These are phyloP conservation scores for Lignosus rhinocerotis DNA, from an alignment of 1,284 basidiomycete genomes.

Conservation along the genomic window DNA sequence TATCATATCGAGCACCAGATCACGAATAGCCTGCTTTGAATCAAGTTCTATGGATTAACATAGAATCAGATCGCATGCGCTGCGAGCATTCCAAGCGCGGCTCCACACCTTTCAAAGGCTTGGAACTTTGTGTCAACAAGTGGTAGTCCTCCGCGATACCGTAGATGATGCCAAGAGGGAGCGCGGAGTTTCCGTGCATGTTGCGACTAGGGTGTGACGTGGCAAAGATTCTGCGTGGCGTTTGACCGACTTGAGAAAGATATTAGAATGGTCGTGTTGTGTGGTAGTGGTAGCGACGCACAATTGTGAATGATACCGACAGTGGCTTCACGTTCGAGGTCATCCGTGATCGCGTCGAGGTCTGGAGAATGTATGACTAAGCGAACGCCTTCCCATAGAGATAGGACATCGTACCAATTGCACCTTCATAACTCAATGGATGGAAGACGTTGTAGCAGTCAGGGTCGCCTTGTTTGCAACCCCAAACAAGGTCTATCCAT, in stretches of 20 bases:
- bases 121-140: constrained; percentile 57
- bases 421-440: constrained; percentile 92
- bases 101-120: constrained; percentile 57
- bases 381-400: not conserved
- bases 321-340: constrained; percentile 87
- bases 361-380: constrained; percentile 45
- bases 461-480: constrained; percentile 82
- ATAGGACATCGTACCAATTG: constrained; percentile 60
- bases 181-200: constrained; percentile 65
- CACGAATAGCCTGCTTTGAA: constrained; percentile 43
- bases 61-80: not conserved
- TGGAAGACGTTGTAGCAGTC: constrained; percentile 88
- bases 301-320: constrained; percentile 97
- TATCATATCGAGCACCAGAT: constrained; percentile 57
- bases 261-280: constrained; percentile 6
- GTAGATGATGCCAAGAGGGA: constrained; percentile 70
- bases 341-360: constrained; percentile 82
- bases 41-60: constrained; percentile 47
- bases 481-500: constrained; percentile 96
- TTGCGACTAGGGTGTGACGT: constrained; percentile 77
- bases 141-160: constrained; percentile 82
- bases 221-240: constrained; percentile 88
- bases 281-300: constrained; percentile 36
- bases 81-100: not conserved
- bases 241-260: constrained; percentile 74